phyloP scores from a whole-genome alignment of 768 basidiomycete species.

The Termitomyces sp. region DNA sequence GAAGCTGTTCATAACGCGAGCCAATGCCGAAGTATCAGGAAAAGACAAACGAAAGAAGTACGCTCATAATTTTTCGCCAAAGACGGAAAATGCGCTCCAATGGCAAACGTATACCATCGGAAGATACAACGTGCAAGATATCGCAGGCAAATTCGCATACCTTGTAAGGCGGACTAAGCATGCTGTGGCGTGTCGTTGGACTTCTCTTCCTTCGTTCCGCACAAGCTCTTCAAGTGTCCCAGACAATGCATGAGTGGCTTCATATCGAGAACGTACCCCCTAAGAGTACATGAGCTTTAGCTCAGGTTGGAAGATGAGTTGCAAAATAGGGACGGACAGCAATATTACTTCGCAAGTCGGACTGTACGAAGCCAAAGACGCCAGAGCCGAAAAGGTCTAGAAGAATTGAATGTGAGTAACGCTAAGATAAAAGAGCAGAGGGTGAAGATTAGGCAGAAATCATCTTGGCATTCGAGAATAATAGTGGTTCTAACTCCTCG shows the following conservation, averaged over 20 bases:
- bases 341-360: conserved; percentile 68
- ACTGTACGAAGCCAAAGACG: conserved; percentile 73
- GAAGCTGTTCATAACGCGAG: neutral
- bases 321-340: conserved; percentile 38
- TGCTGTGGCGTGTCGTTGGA: conserved; percentile 49
- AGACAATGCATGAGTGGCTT: conserved; percentile 40
- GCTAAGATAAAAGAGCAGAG: neutral
- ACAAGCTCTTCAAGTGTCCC: conserved; percentile 63
- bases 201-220: conserved; percentile 42
- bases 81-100: no score
- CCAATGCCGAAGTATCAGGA: neutral
- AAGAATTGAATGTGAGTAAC: neutral
- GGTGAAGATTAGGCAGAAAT: neutral
- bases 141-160: conserved; percentile 35
- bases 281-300: conserved; percentile 22
- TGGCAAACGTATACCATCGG: neutral
- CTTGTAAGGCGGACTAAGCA: conserved; percentile 67
- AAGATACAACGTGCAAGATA: neutral
- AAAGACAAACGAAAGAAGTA: neutral
- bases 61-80: neutral
- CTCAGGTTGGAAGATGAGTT: neutral
- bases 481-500: conserved; percentile 13
- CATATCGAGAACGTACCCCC: conserved; percentile 65
- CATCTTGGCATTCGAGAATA: neutral
- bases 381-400: conserved; percentile 67